These are phyloP conservation scores for Marchantia paleacea DNA, from an alignment of 225 moss, liverwort and hornwort genomes.

Conservation along the genomic window DNA sequence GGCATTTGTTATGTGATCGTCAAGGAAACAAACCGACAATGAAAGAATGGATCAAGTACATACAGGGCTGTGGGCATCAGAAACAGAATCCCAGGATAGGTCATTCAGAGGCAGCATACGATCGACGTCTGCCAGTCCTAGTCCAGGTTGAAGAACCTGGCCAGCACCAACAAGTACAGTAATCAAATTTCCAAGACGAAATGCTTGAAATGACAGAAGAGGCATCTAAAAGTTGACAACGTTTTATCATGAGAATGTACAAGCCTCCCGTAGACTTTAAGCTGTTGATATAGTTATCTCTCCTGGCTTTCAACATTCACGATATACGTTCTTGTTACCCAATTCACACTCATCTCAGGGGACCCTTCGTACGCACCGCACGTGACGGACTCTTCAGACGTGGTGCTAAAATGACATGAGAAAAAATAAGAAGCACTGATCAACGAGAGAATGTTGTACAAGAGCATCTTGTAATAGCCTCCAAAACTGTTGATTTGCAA, in stretches of 20 bases:
- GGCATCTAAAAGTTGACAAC: background rate
- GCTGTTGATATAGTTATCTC: background rate
- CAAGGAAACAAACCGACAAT: background rate
- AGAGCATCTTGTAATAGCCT: conserved; percentile 36
- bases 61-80: conserved; percentile 41
- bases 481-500: conserved; percentile 43
- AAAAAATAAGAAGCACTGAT: background rate
- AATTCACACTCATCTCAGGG: background rate
- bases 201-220: background rate
- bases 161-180: background rate
- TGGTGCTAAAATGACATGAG: background rate
- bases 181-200: background rate
- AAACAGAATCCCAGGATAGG: conserved; percentile 37
- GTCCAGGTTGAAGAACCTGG: conserved; percentile 39
- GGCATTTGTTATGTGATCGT: background rate
- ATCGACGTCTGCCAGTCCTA: conserved; percentile 39
- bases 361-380: background rate
- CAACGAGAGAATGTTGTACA: conserved; percentile 17
- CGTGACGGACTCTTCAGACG: background rate
- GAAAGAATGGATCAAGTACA: background rate
- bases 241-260: background rate
- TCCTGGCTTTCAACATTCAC: background rate
- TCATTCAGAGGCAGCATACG: conserved; percentile 31
- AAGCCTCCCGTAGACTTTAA: background rate
- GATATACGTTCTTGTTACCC: too few species aligned